Base-by-base conservation (phyloP, 257 asterid genomes). In the Ballota nigra region DNA sequence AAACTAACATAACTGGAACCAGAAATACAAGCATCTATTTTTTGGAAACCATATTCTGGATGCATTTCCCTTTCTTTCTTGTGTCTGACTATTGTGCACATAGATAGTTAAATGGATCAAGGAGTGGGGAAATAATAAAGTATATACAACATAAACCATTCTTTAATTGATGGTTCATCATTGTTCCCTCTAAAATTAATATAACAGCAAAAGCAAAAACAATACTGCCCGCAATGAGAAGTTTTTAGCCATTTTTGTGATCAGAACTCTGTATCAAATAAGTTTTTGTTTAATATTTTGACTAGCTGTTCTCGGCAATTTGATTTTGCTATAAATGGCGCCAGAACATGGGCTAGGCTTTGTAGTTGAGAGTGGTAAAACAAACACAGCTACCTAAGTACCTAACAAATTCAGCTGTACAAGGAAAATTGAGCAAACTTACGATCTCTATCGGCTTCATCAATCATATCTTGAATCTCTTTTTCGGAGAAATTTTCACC, bases 401-500 rank as follows among this genome's bases (percentile, higher is more conserved):
- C 36, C 36, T 28, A n/a, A 63, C 36, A 74, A 55, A 51, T 24
- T 40, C 9, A 38, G 62, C 51, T 62, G 33, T 45, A 68, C 26
- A 16, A 62, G 43, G 38, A 23, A 66, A 52, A 62, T 4, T 69
- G 61, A 62, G 78, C n/a, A 71, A 77, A 80, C 90, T 86, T 88
- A 94, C 99, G 85, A 51, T 94, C 99, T 43, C 91, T 90, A 66
- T 94, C 98, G 33, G 99, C 98, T 79, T 86, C 97, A n/a, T 82
- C 91, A 63, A 92, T 79, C 99, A 94, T 94, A 76, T 89, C 98
- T 76, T 86, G 97, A 70, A 94, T 87, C 82, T 94, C 98, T 76
- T 66, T 85, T 8, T 81, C 89, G 5, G 89, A 78, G 73, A 94
- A 91, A 24, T 75, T 74, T 80, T 91, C 97, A 63, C 95, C 96